A percentile compares a stretch with the other conserved stretches of the same genome.
Evolutionary conservation across 108 stramenopile genomes (phyloP).

Genomic region (Cyclotella kingstonii): DNA sequence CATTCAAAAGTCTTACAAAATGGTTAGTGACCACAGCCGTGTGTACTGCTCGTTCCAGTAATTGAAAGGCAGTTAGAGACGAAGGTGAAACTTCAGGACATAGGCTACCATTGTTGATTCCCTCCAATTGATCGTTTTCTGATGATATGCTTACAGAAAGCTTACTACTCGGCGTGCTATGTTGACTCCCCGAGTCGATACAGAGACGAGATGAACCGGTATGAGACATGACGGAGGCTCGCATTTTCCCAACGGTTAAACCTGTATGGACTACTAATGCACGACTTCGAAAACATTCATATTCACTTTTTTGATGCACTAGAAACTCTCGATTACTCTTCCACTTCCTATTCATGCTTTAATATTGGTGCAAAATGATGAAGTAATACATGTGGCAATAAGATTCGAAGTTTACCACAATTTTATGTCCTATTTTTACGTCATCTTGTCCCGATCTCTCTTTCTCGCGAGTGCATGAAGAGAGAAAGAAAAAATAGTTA

Average conservation of each 20-base stretch:
- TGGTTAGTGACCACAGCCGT: slow-evolving; percentile 18
- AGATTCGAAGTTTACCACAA: no score
- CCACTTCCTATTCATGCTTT: neutral
- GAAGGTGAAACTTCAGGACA: neutral
- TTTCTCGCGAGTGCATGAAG: no score
- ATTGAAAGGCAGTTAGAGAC: neutral
- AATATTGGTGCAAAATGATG: no score
- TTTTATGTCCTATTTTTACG: no score
- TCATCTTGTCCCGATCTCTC: no score
- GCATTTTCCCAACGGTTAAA: neutral
- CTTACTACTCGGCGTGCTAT: no score
- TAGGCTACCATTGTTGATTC: neutral
- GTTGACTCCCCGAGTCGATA: no score
- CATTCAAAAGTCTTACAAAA: slow-evolving; percentile 4
- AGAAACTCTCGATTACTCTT: neutral
- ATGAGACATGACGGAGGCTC: neutral
- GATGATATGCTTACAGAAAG: no score
- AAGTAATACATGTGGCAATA: no score
- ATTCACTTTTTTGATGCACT: neutral
- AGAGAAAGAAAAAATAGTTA: no score
- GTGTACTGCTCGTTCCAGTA: slow-evolving; percentile 5
- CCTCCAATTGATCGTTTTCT: no score
- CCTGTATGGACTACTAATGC: neutral
- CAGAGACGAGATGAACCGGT: no score
- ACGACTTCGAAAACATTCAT: slow-evolving; percentile 19